These are phyloP conservation scores for Lodderomyces orthopsilosis DNA, from an alignment of 1,139 yeast species.

Conservation along the genomic window DNA sequence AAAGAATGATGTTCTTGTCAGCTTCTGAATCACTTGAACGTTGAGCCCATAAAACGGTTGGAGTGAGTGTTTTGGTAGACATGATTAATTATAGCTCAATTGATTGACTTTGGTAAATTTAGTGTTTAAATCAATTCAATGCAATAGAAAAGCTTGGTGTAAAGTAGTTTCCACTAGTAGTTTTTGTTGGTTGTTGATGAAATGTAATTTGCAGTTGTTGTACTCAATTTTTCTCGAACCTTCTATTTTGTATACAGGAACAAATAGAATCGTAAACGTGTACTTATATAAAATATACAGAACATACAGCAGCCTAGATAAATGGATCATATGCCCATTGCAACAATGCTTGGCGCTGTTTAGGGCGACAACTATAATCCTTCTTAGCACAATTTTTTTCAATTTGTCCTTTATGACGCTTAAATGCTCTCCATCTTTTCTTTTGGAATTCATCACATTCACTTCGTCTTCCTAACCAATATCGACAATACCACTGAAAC, in stretches of 20 bases:
- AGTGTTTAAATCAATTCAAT: too few species aligned
- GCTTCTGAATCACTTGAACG: conserved; percentile 74
- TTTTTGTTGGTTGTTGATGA: too few species aligned
- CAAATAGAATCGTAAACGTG: too few species aligned
- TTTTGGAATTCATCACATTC: conserved; percentile 6
- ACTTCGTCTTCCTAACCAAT: conserved; percentile 6
- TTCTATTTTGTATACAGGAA: too few species aligned
- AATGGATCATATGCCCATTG: conserved; percentile 9
- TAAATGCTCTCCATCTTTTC: conserved; percentile 8
- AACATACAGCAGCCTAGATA: background rate
- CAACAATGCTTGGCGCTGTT: conserved; percentile 8
- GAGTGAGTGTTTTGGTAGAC: conserved; percentile 13
- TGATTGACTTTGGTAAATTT: too few species aligned
- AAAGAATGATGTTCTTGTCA: conserved; percentile 68
- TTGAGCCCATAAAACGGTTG: conserved; percentile 87
- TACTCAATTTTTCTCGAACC: too few species aligned
- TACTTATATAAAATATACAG: background rate
- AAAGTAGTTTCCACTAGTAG: too few species aligned
- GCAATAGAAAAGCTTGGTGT: too few species aligned
- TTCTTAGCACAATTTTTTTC: conserved; percentile 4
- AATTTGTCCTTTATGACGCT: conserved; percentile 7
- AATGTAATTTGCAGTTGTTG: too few species aligned
- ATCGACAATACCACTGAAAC: conserved; percentile 9
- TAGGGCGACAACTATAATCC: conserved; percentile 7
- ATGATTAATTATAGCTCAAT: background rate